Percentiles rank a stretch among this genome's conserved stretches.
Conservation (phyloP, 1,284 basidiomycete species). For the Boletus subluridellus region DNA sequence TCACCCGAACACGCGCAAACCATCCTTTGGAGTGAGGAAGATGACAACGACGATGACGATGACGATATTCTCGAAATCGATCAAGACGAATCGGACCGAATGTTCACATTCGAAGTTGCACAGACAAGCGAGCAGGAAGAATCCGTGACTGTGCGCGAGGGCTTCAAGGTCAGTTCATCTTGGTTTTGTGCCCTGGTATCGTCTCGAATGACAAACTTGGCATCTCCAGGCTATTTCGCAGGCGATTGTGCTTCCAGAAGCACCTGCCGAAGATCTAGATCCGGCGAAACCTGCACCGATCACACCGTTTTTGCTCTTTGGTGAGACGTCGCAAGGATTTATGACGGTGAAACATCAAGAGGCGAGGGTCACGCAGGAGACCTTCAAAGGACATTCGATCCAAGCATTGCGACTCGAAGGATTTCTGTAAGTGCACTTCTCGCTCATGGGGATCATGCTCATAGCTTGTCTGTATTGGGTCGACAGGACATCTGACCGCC, state of each 20-base stretch:
- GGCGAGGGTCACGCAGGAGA: slow-evolving; percentile 6
- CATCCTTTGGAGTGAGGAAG: too few relatives aligned
- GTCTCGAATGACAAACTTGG: neutral
- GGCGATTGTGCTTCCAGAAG: slow-evolving; percentile 12
- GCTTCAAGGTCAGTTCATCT: slow-evolving; percentile 38
- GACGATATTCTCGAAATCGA: slow-evolving; percentile 29
- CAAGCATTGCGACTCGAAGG: slow-evolving; percentile 14
- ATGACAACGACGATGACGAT: too few relatives aligned
- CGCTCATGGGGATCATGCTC: neutral
- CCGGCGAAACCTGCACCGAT: slow-evolving; percentile 10
- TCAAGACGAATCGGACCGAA: slow-evolving; percentile 42
- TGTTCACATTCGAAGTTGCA: slow-evolving; percentile 54
- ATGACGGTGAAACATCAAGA: slow-evolving; percentile 30
- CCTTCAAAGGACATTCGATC: neutral
- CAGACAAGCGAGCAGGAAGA: slow-evolving; percentile 60
- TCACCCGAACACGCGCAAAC: slow-evolving; percentile 42
- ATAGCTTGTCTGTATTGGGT: neutral
- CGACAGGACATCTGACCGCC: slow-evolving; percentile 23
- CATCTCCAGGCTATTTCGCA: slow-evolving; percentile 15
- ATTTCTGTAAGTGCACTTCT: slow-evolving; percentile 15
- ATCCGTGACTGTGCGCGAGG: slow-evolving; percentile 39
- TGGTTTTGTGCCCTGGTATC: neutral
- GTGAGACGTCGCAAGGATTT: slow-evolving; percentile 38
- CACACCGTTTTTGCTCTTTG: slow-evolving; percentile 32
- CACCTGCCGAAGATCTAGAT: slow-evolving; percentile 6